phyloP scores from a whole-genome alignment of 495 filamentous ascomycete species.

The Evernia prunastri region DNA sequence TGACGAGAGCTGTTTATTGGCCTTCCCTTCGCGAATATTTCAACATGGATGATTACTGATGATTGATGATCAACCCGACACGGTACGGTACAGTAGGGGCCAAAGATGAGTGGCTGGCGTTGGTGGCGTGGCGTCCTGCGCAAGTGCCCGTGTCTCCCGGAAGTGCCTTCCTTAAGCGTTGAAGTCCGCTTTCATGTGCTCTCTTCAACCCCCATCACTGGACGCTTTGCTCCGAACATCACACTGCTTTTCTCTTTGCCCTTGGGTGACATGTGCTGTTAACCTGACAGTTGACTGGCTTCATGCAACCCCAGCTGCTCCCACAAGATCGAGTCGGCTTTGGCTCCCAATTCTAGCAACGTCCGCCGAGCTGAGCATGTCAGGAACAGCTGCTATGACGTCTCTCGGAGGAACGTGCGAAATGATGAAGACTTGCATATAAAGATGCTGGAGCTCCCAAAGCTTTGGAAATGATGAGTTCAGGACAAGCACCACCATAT shows the following conservation, averaged over 20 bases:
- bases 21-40: not conserved
- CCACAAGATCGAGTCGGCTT: not conserved
- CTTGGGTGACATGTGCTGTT: conserved; percentile 1
- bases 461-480: not conserved
- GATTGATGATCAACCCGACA: no score
- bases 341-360: conserved; percentile 7
- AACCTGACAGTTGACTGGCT: conserved; percentile 7
- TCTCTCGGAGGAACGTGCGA: not conserved
- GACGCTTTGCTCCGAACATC: not conserved
- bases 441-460: not conserved
- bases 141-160: no score
- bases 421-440: not conserved
- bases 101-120: no score
- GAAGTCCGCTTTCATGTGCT: conserved; percentile 7
- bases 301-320: not conserved
- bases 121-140: no score
- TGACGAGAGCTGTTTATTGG: not conserved
- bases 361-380: conserved; percentile 1
- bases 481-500: not conserved
- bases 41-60: no score
- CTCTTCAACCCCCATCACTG: not conserved
- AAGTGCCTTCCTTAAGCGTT: not conserved
- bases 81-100: no score
- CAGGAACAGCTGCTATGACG: conserved; percentile 1
- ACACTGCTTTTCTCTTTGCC: not conserved